Conservation (phyloP, 169 alveolate species). For the Plasmodium relictum region DNA sequence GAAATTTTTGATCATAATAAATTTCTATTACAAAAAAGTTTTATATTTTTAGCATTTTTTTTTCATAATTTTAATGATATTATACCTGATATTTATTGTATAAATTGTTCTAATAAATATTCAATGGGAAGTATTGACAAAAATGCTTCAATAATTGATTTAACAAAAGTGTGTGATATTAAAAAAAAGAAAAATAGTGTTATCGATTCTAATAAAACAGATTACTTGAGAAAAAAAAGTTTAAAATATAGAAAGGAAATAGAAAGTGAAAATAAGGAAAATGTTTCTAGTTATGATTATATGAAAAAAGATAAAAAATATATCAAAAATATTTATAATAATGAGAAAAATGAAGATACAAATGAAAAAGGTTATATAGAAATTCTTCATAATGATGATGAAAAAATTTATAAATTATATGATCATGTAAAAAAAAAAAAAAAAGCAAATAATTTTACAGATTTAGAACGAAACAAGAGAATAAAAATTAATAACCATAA, state of each 20-base stretch:
- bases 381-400: not conserved
- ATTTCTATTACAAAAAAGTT: constrained; percentile 43
- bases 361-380: not conserved
- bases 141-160: constrained; percentile 5
- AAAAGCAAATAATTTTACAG: too few relatives aligned
- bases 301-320: not conserved
- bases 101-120: constrained; percentile 45
- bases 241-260: not conserved
- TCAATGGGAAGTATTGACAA: constrained; percentile 11
- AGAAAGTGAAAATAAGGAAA: not conserved
- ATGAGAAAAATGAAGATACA: not conserved
- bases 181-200: not conserved
- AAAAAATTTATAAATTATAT: too few relatives aligned
- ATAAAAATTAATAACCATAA: too few relatives aligned
- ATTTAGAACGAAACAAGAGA: too few relatives aligned
- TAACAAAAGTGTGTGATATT: not conserved
- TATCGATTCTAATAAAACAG: too few relatives aligned
- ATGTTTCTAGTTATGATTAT: not conserved
- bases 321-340: not conserved
- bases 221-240: not conserved
- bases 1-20: constrained; percentile 51
- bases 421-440: too few relatives aligned
- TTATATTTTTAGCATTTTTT: constrained; percentile 36
- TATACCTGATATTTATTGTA: constrained; percentile 30
- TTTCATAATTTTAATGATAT: constrained; percentile 52